These are phyloP conservation scores for Tylopilus intermedius DNA, from an alignment of 768 basidiomycete species.

Conservation along the genomic window DNA sequence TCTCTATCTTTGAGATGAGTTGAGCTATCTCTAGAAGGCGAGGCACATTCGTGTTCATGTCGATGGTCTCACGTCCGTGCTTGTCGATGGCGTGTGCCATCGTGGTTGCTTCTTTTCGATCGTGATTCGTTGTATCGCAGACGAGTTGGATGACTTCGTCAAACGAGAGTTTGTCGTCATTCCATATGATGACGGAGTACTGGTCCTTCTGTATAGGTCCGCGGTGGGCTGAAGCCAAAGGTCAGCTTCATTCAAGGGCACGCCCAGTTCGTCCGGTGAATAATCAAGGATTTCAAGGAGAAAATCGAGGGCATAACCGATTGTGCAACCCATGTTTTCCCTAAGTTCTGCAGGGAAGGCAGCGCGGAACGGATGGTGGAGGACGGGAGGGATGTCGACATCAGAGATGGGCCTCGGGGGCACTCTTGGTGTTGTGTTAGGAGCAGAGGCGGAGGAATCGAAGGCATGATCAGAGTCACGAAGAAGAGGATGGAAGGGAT, in stretches of 20 bases:
- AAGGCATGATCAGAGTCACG: constrained; percentile 10
- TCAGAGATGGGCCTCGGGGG: constrained; percentile 37
- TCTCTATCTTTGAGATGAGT: constrained; percentile 78
- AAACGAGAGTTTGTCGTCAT: constrained; percentile 95
- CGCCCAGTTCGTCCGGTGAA: constrained; percentile 73
- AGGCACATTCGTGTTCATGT: constrained; percentile 51
- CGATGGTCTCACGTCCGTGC: constrained; percentile 76
- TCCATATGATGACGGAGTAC: constrained; percentile 85
- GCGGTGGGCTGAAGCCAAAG: constrained; percentile 69
- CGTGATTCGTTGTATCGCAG: constrained; percentile 46
- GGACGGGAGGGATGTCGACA: constrained; percentile 55
- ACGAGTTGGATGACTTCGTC: constrained; percentile 79
- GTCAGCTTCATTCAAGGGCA: constrained; percentile 62
- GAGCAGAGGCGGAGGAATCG: constrained; percentile 14
- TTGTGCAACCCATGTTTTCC: constrained; percentile 68
- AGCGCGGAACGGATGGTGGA: constrained; percentile 53
- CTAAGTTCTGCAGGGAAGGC: constrained; percentile 60
- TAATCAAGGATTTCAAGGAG: constrained; percentile 77
- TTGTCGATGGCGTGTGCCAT: constrained; percentile 65
- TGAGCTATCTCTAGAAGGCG: constrained; percentile 74
- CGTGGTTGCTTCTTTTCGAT: constrained; percentile 52
- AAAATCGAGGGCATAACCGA: constrained; percentile 78
- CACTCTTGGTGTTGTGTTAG: constrained; percentile 39
- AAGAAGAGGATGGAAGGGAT: constrained; percentile 69
- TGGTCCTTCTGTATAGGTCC: constrained; percentile 74